phyloP scores from a whole-genome alignment of 345 rosid species.

The Euphorbia tirucalli region DNA sequence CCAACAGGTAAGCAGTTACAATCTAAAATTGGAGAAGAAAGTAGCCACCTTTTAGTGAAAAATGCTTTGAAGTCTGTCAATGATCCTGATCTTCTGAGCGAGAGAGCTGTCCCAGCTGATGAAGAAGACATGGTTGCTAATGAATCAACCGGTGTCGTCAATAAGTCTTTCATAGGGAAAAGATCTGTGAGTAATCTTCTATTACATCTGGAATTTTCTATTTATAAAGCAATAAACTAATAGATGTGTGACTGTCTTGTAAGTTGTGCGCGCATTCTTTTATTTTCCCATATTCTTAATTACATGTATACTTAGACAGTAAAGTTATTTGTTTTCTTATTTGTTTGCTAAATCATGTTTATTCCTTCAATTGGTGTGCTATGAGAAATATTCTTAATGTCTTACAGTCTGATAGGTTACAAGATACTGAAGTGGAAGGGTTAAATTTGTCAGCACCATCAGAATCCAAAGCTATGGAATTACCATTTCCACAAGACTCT shows the following conservation, averaged over 20 bases:
- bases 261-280: conserved; percentile 7
- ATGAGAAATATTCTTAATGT: conserved; percentile 37
- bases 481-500: conserved; percentile 31
- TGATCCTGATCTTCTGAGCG: conserved; percentile 6
- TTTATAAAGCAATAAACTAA: background rate
- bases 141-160: conserved; percentile 21
- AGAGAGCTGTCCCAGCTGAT: conserved; percentile 16
- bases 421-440: conserved; percentile 29
- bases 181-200: conserved; percentile 23
- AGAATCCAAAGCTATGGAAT: conserved; percentile 33
- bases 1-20: conserved; percentile 22
- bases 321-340: background rate
- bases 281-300: conserved; percentile 4
- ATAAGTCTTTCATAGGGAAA: conserved; percentile 30
- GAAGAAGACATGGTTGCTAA: conserved; percentile 23
- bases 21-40: conserved; percentile 19
- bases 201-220: background rate
- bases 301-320: background rate
- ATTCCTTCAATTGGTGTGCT: conserved; percentile 19
- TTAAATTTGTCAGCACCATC: conserved; percentile 11
- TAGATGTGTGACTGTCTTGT: conserved; percentile 6
- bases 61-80: conserved; percentile 21
- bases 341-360: conserved; percentile 9
- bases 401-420: conserved; percentile 60
- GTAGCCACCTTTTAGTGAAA: conserved; percentile 18